phyloP scores from a whole-genome alignment of 768 basidiomycete genomes.

The Leccinellum luteum region DNA sequence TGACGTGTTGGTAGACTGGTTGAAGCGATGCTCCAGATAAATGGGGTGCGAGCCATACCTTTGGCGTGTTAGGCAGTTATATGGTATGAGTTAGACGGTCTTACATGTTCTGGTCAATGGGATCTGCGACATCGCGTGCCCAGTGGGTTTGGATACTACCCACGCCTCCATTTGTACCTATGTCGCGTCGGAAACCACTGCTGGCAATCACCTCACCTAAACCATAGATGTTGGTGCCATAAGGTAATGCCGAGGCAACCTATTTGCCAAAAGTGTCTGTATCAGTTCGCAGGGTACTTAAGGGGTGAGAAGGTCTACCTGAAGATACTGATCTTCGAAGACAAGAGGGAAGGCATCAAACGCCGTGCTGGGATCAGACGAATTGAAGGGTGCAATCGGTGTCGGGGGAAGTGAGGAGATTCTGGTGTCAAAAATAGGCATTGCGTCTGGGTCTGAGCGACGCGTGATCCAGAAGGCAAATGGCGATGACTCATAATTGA shows the following conservation, averaged over 20 bases:
- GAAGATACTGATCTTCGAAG: slow-evolving; percentile 79
- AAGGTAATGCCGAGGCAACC: slow-evolving; percentile 65
- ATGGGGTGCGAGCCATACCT: slow-evolving; percentile 73
- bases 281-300: background rate
- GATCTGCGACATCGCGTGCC: slow-evolving; percentile 62
- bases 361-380: slow-evolving; percentile 49
- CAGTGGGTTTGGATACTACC: slow-evolving; percentile 69
- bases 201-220: slow-evolving; percentile 71
- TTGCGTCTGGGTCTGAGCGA: slow-evolving; percentile 49
- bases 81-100: slow-evolving; percentile 16
- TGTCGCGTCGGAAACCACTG: slow-evolving; percentile 64
- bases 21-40: slow-evolving; percentile 70
- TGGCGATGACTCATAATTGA: slow-evolving; percentile 62
- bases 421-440: slow-evolving; percentile 72
- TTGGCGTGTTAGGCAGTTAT: background rate
- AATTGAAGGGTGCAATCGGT: slow-evolving; percentile 55
- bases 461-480: slow-evolving; percentile 84
- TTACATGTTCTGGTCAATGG: slow-evolving; percentile 65
- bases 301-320: slow-evolving; percentile 36
- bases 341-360: slow-evolving; percentile 69
- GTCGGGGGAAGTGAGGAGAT: slow-evolving; percentile 56
- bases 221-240: slow-evolving; percentile 72
- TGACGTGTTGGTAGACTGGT: slow-evolving; percentile 46
- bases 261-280: slow-evolving; percentile 16
- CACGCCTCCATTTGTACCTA: slow-evolving; percentile 44